phyloP scores from a whole-genome alignment of 768 basidiomycete species.

The Hypholoma sublateritium region DNA sequence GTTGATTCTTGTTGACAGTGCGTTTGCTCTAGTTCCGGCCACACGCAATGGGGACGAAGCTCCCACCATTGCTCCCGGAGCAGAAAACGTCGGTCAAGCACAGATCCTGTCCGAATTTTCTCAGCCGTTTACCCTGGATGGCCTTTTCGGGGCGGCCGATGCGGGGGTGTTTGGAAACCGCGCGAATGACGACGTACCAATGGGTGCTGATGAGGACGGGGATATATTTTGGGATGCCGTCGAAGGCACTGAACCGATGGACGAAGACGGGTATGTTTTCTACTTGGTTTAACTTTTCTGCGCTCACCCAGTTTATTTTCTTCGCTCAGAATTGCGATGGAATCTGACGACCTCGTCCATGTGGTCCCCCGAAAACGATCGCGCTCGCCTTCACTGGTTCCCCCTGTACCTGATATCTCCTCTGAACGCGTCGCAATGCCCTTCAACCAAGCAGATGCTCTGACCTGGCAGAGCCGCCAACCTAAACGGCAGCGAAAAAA shows the following conservation, averaged over 20 bases:
- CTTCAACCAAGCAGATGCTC: background rate
- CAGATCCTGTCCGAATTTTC: slow-evolving; percentile 72
- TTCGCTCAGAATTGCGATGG: slow-evolving; percentile 30
- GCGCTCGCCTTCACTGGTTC: slow-evolving; percentile 33
- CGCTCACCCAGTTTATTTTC: background rate
- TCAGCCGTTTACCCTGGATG: slow-evolving; percentile 78
- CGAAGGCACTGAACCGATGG: slow-evolving; percentile 36
- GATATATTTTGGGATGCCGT: slow-evolving; percentile 44
- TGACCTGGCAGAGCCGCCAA: slow-evolving; percentile 29
- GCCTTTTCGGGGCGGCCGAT: slow-evolving; percentile 79
- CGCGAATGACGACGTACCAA: slow-evolving; percentile 35
- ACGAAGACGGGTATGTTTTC: slow-evolving; percentile 39
- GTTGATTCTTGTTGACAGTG: background rate
- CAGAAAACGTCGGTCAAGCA: slow-evolving; percentile 78
- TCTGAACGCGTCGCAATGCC: slow-evolving; percentile 6
- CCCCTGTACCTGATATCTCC: slow-evolving; percentile 9
- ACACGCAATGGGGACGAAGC: slow-evolving; percentile 25
- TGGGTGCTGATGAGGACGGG: slow-evolving; percentile 43
- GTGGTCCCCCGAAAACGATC: slow-evolving; percentile 37
- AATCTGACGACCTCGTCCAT: slow-evolving; percentile 32
- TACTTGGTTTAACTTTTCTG: background rate
- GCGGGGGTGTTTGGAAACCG: slow-evolving; percentile 70
- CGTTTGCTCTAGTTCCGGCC: slow-evolving; percentile 18
- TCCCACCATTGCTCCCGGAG: slow-evolving; percentile 59
- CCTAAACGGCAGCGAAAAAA: slow-evolving; percentile 64